Percentiles rank a stretch among this genome's conserved stretches.
These are phyloP conservation scores for Prunus mira DNA, from an alignment of 306 rosid species.

Conservation along the genomic window DNA sequence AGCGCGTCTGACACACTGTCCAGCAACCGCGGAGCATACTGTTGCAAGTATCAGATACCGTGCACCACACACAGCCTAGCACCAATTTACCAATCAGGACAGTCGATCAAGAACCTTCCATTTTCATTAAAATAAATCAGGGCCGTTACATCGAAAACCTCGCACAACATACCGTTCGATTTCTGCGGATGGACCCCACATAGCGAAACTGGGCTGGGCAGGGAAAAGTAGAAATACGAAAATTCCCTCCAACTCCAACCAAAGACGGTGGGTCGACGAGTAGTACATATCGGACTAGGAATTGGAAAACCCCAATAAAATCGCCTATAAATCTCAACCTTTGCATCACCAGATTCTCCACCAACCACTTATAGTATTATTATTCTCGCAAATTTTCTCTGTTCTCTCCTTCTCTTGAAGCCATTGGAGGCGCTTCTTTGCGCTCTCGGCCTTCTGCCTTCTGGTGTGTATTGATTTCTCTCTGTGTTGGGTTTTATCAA, in stretches of 20 bases:
- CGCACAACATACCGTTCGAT: not conserved
- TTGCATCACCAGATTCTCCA: not conserved
- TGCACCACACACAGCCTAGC: not conserved
- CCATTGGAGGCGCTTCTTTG: not conserved
- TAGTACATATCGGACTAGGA: not conserved
- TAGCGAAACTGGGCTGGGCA: not conserved
- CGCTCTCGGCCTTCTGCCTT: not conserved
- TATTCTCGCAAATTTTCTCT: not conserved
- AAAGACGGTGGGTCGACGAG: not conserved
- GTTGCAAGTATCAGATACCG: not conserved
- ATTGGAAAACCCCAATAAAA: not conserved
- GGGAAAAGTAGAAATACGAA: not conserved
- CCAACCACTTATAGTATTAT: not conserved
- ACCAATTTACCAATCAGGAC: not conserved
- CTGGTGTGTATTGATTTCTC: not conserved
- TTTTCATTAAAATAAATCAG: not conserved
- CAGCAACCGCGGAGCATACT: not conserved
- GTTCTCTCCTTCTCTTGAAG: not conserved
- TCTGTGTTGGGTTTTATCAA: not conserved
- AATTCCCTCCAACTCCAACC: constrained; percentile 16
- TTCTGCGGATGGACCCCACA: not conserved
- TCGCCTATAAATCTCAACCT: constrained; percentile 15
- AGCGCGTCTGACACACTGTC: not conserved
- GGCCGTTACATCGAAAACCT: not conserved
- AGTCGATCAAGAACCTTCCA: not conserved